phyloP scores from a whole-genome alignment of 306 rosid genomes.

The Pachyrhizus erosus region DNA sequence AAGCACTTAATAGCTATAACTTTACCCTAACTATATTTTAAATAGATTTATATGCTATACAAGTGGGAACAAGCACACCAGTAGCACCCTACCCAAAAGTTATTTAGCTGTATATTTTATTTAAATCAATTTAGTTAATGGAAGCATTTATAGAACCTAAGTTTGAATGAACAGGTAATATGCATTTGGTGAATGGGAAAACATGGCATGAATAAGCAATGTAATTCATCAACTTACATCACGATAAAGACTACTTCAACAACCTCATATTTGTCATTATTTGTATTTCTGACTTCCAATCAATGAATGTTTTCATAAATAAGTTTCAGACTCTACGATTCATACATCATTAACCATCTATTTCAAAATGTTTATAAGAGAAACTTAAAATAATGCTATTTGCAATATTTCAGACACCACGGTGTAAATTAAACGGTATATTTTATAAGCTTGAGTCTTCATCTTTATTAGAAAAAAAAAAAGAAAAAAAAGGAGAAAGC shows the following conservation, averaged over 20 bases:
- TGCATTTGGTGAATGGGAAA: neutral
- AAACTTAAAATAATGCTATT: too few relatives aligned
- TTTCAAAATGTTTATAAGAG: too few relatives aligned
- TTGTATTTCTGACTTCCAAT: neutral
- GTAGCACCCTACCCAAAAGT: neutral
- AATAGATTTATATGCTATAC: too few relatives aligned
- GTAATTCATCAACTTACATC: neutral
- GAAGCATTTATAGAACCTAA: neutral
- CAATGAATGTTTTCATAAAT: neutral
- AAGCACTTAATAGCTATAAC: too few relatives aligned
- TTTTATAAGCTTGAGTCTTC: too few relatives aligned
- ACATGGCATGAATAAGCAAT: neutral
- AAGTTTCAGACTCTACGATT: neutral
- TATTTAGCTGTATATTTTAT: neutral
- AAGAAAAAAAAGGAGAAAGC: too few relatives aligned
- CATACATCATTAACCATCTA: neutral
- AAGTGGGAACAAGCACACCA: neutral
- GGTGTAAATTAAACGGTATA: too few relatives aligned
- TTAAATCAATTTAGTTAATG: neutral
- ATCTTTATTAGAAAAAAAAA: too few relatives aligned
- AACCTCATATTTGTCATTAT: slow-evolving; percentile 2
- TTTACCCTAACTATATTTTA: too few relatives aligned
- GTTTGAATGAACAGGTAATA: neutral
- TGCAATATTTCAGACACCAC: too few relatives aligned
- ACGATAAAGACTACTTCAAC: slow-evolving; percentile 26